A percentile compares a stretch with the other conserved stretches of the same genome.
phyloP scores from a whole-genome alignment of 495 filamentous ascomycete species.

The Trichodelitschia bisporula region DNA sequence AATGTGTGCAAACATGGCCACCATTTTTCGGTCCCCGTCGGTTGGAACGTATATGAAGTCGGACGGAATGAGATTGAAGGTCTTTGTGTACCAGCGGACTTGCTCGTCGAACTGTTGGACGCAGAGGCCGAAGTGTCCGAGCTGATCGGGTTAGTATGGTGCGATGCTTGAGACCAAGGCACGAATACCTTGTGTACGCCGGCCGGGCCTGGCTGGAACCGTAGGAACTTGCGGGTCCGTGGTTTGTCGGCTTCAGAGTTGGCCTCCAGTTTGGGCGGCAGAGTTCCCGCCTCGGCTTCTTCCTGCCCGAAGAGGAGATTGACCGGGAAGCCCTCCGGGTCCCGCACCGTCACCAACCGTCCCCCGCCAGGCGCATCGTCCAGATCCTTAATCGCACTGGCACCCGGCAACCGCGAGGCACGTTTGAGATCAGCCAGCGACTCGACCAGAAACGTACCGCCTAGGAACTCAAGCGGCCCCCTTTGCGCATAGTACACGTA shows the following conservation, averaged over 20 bases:
- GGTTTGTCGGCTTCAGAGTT: constrained; percentile 21
- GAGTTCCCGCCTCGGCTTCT: background rate
- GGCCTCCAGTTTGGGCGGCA: too few relatives aligned
- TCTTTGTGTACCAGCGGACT: constrained; percentile 34
- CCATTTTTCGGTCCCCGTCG: constrained; percentile 26
- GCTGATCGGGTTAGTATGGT: too few relatives aligned
- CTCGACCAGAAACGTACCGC: background rate
- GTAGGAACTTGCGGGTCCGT: constrained; percentile 11
- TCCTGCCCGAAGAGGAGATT: constrained; percentile 32
- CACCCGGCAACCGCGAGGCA: constrained; percentile 14
- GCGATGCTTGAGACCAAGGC: too few relatives aligned
- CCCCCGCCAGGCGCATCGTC: constrained; percentile 31
- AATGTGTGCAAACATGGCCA: constrained; percentile 37
- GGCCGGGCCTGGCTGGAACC: constrained; percentile 31
- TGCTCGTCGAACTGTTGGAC: constrained; percentile 28
- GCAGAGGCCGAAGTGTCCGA: constrained; percentile 47
- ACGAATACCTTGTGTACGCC: constrained; percentile 54
- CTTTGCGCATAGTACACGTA: background rate
- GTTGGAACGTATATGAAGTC: constrained; percentile 22
- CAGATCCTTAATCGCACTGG: constrained; percentile 24
- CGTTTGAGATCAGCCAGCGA: background rate
- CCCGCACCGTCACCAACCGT: constrained; percentile 27
- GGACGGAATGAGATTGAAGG: constrained; percentile 41
- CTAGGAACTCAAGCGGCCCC: too few relatives aligned
- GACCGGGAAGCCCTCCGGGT: constrained; percentile 33